Percentiles rank a stretch among this genome's conserved stretches.
phyloP scores from a whole-genome alignment of 2,329 filamentous ascomycete genomes.

The Xylaria sp. region DNA sequence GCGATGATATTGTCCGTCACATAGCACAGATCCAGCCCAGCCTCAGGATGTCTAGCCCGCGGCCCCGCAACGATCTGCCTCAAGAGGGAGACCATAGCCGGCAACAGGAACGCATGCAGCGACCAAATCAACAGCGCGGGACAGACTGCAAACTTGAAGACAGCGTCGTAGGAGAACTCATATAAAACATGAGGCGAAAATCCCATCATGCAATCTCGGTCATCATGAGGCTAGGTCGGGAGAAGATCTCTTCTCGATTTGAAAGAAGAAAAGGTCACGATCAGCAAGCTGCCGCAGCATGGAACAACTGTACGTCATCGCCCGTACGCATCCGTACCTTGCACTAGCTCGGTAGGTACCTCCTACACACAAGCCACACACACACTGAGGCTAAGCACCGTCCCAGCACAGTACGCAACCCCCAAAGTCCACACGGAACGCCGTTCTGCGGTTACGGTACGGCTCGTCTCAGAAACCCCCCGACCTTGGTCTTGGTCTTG shows the following conservation, averaged over 20 bases:
- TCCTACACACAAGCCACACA: too few relatives aligned
- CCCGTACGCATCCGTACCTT: too few relatives aligned
- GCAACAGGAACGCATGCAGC: background rate
- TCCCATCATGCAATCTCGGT: background rate
- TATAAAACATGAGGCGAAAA: background rate
- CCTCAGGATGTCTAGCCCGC: constrained; percentile 75
- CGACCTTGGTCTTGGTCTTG: too few relatives aligned
- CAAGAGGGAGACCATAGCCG: constrained; percentile 65
- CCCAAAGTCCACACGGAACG: too few relatives aligned
- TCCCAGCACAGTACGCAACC: too few relatives aligned
- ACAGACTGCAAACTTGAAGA: background rate
- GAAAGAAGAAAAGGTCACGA: background rate
- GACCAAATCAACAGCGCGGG: background rate
- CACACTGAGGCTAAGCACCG: too few relatives aligned
- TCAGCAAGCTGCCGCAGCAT: background rate
- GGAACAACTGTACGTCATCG: background rate
- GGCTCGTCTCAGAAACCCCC: too few relatives aligned
- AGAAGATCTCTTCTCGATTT: background rate
- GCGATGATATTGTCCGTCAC: constrained; percentile 75
- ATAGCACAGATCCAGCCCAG: constrained; percentile 90
- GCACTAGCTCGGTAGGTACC: too few relatives aligned
- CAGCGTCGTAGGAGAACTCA: background rate
- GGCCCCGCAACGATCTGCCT: constrained; percentile 90
- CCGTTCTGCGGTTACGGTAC: too few relatives aligned
- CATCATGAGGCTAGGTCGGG: background rate